Conservation (phyloP, 257 asterid genomes). For the Plantago ovata region DNA sequence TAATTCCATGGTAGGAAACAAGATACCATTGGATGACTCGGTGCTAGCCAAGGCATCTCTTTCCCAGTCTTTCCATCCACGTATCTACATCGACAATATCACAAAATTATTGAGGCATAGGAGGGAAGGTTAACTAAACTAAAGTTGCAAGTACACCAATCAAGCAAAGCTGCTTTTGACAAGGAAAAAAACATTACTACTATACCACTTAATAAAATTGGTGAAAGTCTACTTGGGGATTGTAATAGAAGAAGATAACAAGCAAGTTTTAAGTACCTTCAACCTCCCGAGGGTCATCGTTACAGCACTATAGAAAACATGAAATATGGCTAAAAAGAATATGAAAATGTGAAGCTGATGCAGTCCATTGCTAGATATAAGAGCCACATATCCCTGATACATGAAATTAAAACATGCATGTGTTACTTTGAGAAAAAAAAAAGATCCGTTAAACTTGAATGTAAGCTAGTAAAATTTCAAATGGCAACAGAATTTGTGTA, state of each 20-base stretch:
- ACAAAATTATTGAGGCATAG: not conserved
- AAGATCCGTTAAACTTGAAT: not conserved
- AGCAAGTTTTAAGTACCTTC: constrained; percentile 36
- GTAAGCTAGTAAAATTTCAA: not conserved
- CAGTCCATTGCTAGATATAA: constrained; percentile 60
- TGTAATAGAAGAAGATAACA: no score
- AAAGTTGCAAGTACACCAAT: not conserved
- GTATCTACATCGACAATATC: constrained; percentile 44
- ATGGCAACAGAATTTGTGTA: constrained; percentile 13
- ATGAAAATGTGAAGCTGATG: constrained; percentile 88
- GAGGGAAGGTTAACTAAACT: not conserved
- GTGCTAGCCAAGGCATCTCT: constrained; percentile 30
- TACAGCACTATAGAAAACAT: constrained; percentile 61
- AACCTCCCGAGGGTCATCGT: constrained; percentile 70
- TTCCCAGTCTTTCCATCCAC: constrained; percentile 97
- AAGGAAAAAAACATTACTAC: no score
- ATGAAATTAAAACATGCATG: not conserved
- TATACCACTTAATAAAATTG: no score
- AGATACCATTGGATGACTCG: constrained; percentile 45
- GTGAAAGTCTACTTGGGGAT: no score
- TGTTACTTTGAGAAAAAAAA: not conserved
- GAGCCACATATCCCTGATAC: constrained; percentile 58
- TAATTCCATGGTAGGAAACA: not conserved
- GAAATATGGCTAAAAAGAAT: constrained; percentile 77
- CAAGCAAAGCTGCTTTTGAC: no score